Conservation (phyloP, 148 eudicot genomes). For the Polygonum maritimum region DNA sequence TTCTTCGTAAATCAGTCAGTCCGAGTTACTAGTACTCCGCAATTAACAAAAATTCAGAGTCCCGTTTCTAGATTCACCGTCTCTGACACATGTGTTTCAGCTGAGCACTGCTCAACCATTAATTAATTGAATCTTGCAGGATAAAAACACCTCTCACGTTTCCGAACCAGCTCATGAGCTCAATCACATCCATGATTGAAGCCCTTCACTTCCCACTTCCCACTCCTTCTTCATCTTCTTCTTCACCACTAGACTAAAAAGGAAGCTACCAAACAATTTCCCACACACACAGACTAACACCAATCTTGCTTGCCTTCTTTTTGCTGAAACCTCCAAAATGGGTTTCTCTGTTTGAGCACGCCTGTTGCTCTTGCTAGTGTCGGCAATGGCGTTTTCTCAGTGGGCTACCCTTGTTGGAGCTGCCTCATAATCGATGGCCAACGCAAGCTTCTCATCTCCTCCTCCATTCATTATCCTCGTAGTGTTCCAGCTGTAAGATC, state of each 20-base stretch:
- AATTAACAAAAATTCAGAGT: no score
- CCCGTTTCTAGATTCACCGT: background rate
- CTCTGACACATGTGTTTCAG: background rate
- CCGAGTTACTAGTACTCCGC: no score
- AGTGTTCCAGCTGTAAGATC: constrained; percentile 78
- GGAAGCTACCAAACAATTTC: background rate
- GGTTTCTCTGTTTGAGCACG: background rate
- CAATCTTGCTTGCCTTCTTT: background rate
- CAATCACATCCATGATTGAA: background rate
- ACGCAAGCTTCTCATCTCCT: constrained; percentile 85
- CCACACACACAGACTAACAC: no score
- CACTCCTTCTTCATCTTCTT: background rate
- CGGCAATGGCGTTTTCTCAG: background rate
- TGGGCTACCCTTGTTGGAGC: constrained; percentile 3
- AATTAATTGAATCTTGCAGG: background rate
- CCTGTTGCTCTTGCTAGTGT: background rate
- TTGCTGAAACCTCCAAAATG: background rate
- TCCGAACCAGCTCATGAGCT: background rate
- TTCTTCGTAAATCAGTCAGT: background rate
- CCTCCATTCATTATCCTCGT: constrained; percentile 94
- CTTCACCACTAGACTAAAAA: background rate
- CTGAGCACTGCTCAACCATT: no score
- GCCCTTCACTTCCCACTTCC: background rate
- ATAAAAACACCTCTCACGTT: background rate
- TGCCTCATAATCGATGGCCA: constrained; percentile 75